Evolutionary conservation across 768 basidiomycete species (phyloP), one percentile per base, ranked within the genome.

Genomic region (Tricholoma hemisulphureum): DNA sequence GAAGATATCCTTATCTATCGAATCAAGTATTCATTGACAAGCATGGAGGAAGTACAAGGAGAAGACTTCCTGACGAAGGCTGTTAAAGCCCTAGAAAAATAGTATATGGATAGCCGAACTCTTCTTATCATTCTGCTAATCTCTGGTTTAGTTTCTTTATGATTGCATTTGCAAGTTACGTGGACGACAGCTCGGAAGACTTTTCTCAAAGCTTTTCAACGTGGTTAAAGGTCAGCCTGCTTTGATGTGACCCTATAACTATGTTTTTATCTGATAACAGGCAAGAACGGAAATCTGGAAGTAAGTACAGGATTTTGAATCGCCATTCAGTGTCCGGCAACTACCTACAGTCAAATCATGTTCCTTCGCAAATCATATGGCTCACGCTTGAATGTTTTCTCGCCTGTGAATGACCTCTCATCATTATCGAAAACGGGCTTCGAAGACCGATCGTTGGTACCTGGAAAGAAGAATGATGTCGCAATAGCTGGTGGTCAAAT

Each of bases 271-370:
- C 56, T 20, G 13, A 45, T 37, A 24, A 3, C 5, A 90, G 85
- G 75, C 85, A 1, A 82, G 96, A 41, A 86, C 90, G 2, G 97
- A 98, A 69, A 93, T 99, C 16, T 93, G 89, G 86, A 97, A 92
- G 94, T 93, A 67, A 70, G 90, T 71, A 20, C 4, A 2, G 23
- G 9, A 51, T 37, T 11, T 34, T 29, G 7, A 20, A 23, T 6
- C 11, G 13, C 21, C 14, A n/a, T 45, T 46, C 56, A 49, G 21
- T 58, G 29, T 58, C 20, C 21, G 9, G 37, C 10, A 31, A 41
- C n/a, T 55, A 18, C 45, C 34, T 23, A 55, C 37, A 93, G 94
- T 65, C 95, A 97, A 77, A 86, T 96, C 62, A 83, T 80, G 64
- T 93, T 92, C 68, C 77, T 98, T 53, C 83, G 95, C 50, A 90